Evolutionary conservation across 192 early-diverging fungal genomes (phyloP), one percentile per base, ranked within the genome.

Genomic region (Coemansia sp.): DNA sequence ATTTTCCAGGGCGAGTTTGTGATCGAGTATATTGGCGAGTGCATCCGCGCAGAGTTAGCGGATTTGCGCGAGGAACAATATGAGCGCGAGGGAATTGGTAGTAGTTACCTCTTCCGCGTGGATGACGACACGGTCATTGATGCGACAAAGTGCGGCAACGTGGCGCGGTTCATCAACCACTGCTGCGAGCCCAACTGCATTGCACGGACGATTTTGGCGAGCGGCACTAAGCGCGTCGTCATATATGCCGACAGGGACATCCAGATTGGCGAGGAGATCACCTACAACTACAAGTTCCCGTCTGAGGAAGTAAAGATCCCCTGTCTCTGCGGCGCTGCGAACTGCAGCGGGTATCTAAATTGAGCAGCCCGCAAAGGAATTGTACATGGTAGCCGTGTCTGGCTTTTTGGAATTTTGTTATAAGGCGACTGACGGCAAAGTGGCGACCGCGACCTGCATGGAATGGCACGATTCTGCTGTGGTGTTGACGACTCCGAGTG

Each of bases 111-210:
- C 68, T 99, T 98, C 78, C 84, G 96, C 41, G 88, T 99, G 16
- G 96, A 98, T 66, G 94, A 92, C 55, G 95, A 96, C 63, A 90
- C 84, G 26, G 92, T 98, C 57, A 90, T 99, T 57, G 98, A 99
- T 77, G 98, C 98, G 19, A 99, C 98, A 30, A 92, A 94, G 76
- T 92, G 87, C 68, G 98, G 98, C 60, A 98, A 96, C 72, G 86
- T 98, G 67, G 98, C 98, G 53, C 86, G 96, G 28, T 97, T 99
- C 54, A 93, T 99, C 69, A 98, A 99, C 78, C 98, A 99, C 76
- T 93, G 93, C 73, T 99, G 96, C 76, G 75, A 98, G 92, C 96
- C 97, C 41, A 99, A 99, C 75, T 98, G 96, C 81, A 95, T 84
- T 78, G 97, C 97, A 23, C 94, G 93, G 71, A 90, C 94, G 31